Evolutionary conservation across 164 flowering plant species (phyloP).

Genomic region (Aristolochia californica): DNA sequence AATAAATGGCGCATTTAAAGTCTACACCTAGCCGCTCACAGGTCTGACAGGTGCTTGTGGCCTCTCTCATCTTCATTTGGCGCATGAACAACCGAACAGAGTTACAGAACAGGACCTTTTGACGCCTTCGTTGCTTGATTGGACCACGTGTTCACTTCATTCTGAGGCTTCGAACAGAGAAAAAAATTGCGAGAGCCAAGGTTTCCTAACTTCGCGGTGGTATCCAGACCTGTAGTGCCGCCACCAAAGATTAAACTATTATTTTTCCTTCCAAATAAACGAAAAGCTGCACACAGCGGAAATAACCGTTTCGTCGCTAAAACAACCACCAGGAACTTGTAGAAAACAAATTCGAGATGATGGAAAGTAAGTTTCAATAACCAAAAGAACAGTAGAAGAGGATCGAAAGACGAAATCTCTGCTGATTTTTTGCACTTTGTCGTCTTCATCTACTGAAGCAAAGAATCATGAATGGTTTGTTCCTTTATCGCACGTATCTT

Average conservation of each 20-base stretch:
- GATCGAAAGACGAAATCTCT: no score
- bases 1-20: no score
- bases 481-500: background rate
- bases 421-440: no score
- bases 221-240: slow-evolving; percentile 39
- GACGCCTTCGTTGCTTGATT: slow-evolving; percentile 14
- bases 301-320: no score
- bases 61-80: no score
- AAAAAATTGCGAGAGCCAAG: slow-evolving; percentile 67
- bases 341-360: background rate
- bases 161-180: slow-evolving; percentile 27
- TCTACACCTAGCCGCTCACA: no score
- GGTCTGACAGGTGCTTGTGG: no score
- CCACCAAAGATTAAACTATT: background rate
- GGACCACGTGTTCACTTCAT: slow-evolving; percentile 8
- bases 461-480: background rate
- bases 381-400: no score
- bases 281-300: background rate
- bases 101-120: background rate
- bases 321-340: background rate
- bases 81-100: no score
- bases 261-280: no score
- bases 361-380: no score
- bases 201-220: slow-evolving; percentile 41
- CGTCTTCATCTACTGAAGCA: background rate